Conservation (phyloP, 805 yeast genomes). For the Wickerhamiella vanderwaltii region DNA sequence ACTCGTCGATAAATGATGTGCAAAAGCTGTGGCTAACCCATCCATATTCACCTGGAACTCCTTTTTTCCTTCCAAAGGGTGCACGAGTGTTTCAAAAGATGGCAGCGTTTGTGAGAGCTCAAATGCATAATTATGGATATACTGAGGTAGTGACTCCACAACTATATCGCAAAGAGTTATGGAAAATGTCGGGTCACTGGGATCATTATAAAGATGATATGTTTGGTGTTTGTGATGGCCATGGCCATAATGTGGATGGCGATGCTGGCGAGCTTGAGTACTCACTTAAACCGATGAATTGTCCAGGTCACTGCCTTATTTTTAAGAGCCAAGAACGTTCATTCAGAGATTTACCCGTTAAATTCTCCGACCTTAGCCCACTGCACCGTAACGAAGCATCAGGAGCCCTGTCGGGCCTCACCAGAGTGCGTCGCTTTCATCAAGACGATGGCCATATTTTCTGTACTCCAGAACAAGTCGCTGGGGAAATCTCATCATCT, state of each 20-base stretch:
- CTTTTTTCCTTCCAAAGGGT: slow-evolving; percentile 88
- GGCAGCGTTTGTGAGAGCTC: slow-evolving; percentile 71
- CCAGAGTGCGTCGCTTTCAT: slow-evolving; percentile 88
- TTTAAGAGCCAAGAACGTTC: slow-evolving; percentile 66
- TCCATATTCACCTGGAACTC: slow-evolving; percentile 77
- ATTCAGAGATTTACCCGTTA: slow-evolving; percentile 72
- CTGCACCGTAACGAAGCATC: slow-evolving; percentile 90
- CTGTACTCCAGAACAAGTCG: slow-evolving; percentile 68
- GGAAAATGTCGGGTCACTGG: slow-evolving; percentile 96
- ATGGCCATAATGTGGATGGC: slow-evolving; percentile 11
- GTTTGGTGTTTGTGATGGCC: slow-evolving; percentile 57
- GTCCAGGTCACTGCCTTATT: slow-evolving; percentile 71
- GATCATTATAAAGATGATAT: slow-evolving; percentile 86
- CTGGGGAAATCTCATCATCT: slow-evolving; percentile 57
- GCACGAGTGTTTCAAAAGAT: slow-evolving; percentile 72
- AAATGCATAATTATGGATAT: slow-evolving; percentile 69
- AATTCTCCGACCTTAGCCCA: slow-evolving; percentile 81
- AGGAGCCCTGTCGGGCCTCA: slow-evolving; percentile 85
- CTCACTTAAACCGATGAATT: slow-evolving; percentile 77
- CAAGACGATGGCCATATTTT: slow-evolving; percentile 98
- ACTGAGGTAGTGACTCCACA: slow-evolving; percentile 89
- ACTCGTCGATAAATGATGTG: no score
- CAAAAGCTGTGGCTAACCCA: slow-evolving; percentile 75
- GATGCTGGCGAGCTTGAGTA: slow-evolving; percentile 30
- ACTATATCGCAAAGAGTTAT: slow-evolving; percentile 65